These are phyloP conservation scores for Plasmodium coatneyi DNA, from an alignment of 169 alveolate genomes.

Conservation along the genomic window DNA sequence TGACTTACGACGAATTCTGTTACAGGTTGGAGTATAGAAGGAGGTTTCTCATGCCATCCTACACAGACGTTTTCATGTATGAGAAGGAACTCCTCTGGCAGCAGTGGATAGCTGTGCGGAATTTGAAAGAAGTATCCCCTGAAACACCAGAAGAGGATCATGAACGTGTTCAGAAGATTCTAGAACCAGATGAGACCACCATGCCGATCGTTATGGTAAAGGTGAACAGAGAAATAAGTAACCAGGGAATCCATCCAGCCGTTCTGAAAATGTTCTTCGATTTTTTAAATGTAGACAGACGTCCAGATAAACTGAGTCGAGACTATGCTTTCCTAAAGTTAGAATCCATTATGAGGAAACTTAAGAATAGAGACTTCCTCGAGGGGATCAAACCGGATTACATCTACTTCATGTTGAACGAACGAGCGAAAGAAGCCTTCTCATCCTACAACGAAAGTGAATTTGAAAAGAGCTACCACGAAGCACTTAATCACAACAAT, in stretches of 20 bases:
- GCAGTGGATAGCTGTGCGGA: slow-evolving; percentile 16
- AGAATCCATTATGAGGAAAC: slow-evolving; percentile 78
- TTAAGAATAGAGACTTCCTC: slow-evolving; percentile 76
- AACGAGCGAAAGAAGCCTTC: slow-evolving; percentile 63
- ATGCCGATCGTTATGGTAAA: slow-evolving; percentile 76
- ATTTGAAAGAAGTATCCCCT: slow-evolving; percentile 60
- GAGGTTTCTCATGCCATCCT: slow-evolving; percentile 82
- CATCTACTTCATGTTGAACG: slow-evolving; percentile 80
- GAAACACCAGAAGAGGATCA: slow-evolving; percentile 10
- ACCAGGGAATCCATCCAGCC: slow-evolving; percentile 88
- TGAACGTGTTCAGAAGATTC: slow-evolving; percentile 30
- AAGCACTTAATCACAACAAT: slow-evolving; percentile 31
- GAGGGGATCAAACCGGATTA: slow-evolving; percentile 88
- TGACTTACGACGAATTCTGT: slow-evolving; percentile 81
- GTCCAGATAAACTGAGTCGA: slow-evolving; percentile 22
- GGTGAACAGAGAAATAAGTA: slow-evolving; percentile 81
- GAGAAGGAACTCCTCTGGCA: slow-evolving; percentile 77
- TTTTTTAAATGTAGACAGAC: slow-evolving; percentile 72
- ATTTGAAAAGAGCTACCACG: slow-evolving; percentile 12
- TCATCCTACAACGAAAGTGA: slow-evolving; percentile 76
- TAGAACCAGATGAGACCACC: slow-evolving; percentile 79
- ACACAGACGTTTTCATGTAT: slow-evolving; percentile 80
- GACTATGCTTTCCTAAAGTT: slow-evolving; percentile 79
- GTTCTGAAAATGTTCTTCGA: slow-evolving; percentile 85
- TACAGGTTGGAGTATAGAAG: slow-evolving; percentile 81